Conservation (phyloP, 140 eudicot species). For the Flaveria floridana region DNA sequence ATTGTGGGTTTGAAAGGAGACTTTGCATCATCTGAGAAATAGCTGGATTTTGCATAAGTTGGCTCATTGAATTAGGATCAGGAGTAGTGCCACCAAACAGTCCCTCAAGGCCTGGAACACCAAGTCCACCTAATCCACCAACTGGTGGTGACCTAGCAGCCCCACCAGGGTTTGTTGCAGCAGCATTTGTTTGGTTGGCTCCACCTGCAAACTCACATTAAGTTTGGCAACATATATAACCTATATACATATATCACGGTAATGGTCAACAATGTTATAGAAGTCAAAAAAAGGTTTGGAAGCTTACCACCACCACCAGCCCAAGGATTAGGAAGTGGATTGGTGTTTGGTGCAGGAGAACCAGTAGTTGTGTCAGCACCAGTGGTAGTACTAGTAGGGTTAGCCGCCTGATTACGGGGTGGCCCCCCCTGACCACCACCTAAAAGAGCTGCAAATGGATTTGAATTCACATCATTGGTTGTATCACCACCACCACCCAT, state of each 20-base stretch:
- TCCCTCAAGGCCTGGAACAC: constrained; percentile 56
- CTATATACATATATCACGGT: constrained; percentile 7
- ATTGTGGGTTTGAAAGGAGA: constrained; percentile 69
- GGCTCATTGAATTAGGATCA: constrained; percentile 57
- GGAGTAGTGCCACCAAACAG: constrained; percentile 61
- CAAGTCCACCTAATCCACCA: constrained; percentile 61
- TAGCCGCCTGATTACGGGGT: constrained; percentile 45
- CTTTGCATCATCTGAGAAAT: constrained; percentile 74
- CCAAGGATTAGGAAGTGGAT: constrained; percentile 90
- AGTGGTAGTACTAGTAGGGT: constrained; percentile 64
- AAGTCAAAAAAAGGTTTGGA: not conserved
- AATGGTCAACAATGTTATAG: not conserved
- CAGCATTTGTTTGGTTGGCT: constrained; percentile 42
- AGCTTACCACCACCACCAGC: constrained; percentile 58
- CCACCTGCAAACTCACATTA: constrained; percentile 38
- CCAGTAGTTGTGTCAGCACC: constrained; percentile 55
- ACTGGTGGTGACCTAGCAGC: constrained; percentile 48
- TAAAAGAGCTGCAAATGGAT: constrained; percentile 89
- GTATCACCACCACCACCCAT: constrained; percentile 57
- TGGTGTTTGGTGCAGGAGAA: constrained; percentile 72
- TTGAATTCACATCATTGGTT: constrained; percentile 54
- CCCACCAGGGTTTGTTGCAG: constrained; percentile 45
- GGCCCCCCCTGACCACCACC: constrained; percentile 51
- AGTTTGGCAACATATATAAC: constrained; percentile 1
- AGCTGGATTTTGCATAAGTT: constrained; percentile 77